These are phyloP conservation scores for Pilatotrama ljubarskyi DNA, from an alignment of 768 basidiomycete genomes.

Conservation along the genomic window DNA sequence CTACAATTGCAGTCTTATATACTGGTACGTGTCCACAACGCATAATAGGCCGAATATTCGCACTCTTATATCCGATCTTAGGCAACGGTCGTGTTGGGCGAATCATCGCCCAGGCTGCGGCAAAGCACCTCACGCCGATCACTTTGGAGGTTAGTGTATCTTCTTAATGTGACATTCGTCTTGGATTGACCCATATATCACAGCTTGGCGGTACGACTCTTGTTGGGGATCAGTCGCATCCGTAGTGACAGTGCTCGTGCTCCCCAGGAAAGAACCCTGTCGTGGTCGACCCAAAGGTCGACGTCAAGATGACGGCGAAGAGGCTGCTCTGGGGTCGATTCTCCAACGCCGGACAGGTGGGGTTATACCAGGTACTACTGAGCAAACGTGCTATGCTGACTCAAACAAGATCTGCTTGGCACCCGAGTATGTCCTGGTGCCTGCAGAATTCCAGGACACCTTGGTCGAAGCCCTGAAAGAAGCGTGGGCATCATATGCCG, in stretches of 20 bases:
- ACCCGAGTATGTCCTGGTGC: conserved; percentile 55
- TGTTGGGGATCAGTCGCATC: too few relatives aligned
- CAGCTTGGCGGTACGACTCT: conserved; percentile 49
- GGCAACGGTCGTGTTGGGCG: conserved; percentile 38
- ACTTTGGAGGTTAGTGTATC: conserved; percentile 46
- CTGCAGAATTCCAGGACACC: conserved; percentile 39
- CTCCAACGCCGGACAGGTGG: conserved; percentile 62
- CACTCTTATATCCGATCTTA: conserved; percentile 4
- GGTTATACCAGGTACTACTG: too few relatives aligned
- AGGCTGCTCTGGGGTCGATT: conserved; percentile 84
- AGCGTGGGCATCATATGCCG: conserved; percentile 36
- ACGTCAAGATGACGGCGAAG: conserved; percentile 63
- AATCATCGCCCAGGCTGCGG: conserved; percentile 73
- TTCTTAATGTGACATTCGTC: background rate
- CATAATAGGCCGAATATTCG: too few relatives aligned
- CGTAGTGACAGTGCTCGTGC: background rate
- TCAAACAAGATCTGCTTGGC: conserved; percentile 78
- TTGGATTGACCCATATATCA: background rate
- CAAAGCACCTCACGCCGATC: conserved; percentile 73
- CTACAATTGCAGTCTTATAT: conserved; percentile 49
- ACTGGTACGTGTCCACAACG: conserved; percentile 37
- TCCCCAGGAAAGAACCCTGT: conserved; percentile 65
- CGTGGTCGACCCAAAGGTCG: conserved; percentile 61
- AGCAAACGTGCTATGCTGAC: background rate
- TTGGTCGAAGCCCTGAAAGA: conserved; percentile 43